These are phyloP conservation scores for Hyaloscypha variabilis DNA, from an alignment of 495 filamentous ascomycete species.

Conservation along the genomic window DNA sequence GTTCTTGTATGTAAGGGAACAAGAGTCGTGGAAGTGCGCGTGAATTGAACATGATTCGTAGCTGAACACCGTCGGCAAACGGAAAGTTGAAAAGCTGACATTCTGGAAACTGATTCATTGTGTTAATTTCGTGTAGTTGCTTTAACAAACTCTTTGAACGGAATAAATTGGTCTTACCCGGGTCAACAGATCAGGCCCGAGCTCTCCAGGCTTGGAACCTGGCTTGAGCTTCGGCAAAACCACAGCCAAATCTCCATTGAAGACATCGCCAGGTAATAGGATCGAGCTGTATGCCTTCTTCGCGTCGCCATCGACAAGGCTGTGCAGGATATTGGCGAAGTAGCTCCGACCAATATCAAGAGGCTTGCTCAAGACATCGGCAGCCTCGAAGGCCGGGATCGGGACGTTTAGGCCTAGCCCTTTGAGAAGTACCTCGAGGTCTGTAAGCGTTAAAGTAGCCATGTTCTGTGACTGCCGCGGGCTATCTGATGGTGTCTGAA, in stretches of 20 bases:
- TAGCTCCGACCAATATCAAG: slow-evolving; percentile 34
- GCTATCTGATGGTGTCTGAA: not conserved
- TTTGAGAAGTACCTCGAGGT: slow-evolving; percentile 11
- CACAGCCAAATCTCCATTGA: slow-evolving; percentile 38
- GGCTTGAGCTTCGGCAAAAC: slow-evolving; percentile 36
- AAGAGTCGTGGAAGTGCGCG: slow-evolving; percentile 42
- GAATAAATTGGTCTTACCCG: slow-evolving; percentile 27
- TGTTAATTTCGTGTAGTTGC: not conserved
- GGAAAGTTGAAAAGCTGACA: slow-evolving; percentile 36
- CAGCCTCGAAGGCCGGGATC: slow-evolving; percentile 2
- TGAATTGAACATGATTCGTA: slow-evolving; percentile 42
- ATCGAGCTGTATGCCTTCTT: slow-evolving; percentile 35
- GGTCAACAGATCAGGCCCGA: slow-evolving; percentile 31
- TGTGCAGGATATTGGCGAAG: slow-evolving; percentile 27
- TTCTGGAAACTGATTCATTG: slow-evolving; percentile 33
- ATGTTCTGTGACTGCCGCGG: not conserved
- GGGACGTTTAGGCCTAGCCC: not conserved
- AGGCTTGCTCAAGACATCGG: slow-evolving; percentile 16
- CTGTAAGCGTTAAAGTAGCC: not conserved
- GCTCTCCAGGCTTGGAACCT: slow-evolving; percentile 6
- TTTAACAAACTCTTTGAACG: not conserved
- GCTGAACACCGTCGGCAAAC: slow-evolving; percentile 33
- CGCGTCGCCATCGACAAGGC: slow-evolving; percentile 27
- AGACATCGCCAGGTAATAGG: slow-evolving; percentile 30
- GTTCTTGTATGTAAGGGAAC: slow-evolving; percentile 46